Evolutionary conservation across 768 basidiomycete genomes (phyloP).

Genomic region (Leccinum barrowsii): DNA sequence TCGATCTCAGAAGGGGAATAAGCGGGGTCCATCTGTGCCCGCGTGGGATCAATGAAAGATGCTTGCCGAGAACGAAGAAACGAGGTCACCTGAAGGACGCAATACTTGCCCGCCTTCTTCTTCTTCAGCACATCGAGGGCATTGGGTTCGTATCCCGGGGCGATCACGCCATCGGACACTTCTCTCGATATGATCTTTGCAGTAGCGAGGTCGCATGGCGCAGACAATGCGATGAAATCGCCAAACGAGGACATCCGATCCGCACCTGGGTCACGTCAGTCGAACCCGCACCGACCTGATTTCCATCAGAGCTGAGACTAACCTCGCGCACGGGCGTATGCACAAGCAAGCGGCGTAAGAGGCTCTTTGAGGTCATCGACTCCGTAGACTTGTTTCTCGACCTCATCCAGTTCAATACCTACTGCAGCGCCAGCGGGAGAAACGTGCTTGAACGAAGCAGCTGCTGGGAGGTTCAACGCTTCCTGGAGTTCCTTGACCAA

Average conservation of each 20-base stretch:
- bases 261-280: conserved; percentile 54
- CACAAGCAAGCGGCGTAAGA: conserved; percentile 83
- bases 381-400: conserved; percentile 91
- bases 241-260: conserved; percentile 99
- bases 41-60: conserved; percentile 4
- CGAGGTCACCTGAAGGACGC: conserved; percentile 77
- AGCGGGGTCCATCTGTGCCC: conserved; percentile 81
- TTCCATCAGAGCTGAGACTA: conserved; percentile 11
- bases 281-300: background rate
- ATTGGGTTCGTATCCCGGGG: conserved; percentile 85
- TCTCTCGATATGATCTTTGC: conserved; percentile 98
- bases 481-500: conserved; percentile 92
- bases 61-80: background rate
- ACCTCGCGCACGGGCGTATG: conserved; percentile 96
- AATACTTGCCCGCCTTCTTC: conserved; percentile 99
- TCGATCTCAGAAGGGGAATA: conserved; percentile 80
- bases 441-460: conserved; percentile 99
- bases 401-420: conserved; percentile 75
- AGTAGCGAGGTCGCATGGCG: conserved; percentile 89
- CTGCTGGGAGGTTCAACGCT: conserved; percentile 85
- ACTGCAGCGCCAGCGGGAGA: conserved; percentile 97
- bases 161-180: conserved; percentile 97
- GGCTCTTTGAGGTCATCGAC: conserved; percentile 93
- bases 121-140: conserved; percentile 88
- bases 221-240: conserved; percentile 95